phyloP scores from a whole-genome alignment of 148 eudicot genomes.

The Fagopyrum esculentum region DNA sequence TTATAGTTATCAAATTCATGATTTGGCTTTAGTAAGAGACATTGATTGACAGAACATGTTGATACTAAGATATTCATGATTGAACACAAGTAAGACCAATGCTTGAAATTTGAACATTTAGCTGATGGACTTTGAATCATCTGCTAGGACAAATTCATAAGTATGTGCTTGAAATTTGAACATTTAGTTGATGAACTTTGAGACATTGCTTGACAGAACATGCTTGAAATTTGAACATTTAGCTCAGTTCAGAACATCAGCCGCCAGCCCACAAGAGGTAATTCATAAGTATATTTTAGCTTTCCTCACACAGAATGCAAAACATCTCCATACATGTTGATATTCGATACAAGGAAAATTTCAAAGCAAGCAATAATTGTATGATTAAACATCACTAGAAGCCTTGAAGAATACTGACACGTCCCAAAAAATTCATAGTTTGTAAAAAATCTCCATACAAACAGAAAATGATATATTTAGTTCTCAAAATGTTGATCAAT shows the following conservation, averaged over 20 bases:
- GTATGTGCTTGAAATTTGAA: background rate
- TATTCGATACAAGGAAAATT: background rate
- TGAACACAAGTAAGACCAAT: background rate
- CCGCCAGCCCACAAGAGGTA: background rate
- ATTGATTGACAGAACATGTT: background rate
- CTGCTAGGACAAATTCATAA: background rate
- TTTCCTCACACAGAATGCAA: too few species aligned
- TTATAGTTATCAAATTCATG: too few species aligned
- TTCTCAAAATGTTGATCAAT: background rate
- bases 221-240: background rate
- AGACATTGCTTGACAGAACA: background rate
- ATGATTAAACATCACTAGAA: background rate
- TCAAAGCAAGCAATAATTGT: background rate
- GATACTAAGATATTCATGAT: background rate
- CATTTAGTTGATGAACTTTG: background rate
- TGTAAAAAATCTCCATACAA: background rate
- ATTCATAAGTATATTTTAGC: too few species aligned
- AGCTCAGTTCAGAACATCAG: background rate
- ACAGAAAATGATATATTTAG: background rate
- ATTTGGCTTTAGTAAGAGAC: background rate
- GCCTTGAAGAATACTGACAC: background rate
- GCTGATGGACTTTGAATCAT: background rate
- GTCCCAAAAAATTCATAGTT: background rate
- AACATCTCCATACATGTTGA: background rate
- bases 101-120: background rate